Base-by-base conservation (phyloP, 1,284 basidiomycete genomes). In the Vanrija pseudolonga region DNA sequence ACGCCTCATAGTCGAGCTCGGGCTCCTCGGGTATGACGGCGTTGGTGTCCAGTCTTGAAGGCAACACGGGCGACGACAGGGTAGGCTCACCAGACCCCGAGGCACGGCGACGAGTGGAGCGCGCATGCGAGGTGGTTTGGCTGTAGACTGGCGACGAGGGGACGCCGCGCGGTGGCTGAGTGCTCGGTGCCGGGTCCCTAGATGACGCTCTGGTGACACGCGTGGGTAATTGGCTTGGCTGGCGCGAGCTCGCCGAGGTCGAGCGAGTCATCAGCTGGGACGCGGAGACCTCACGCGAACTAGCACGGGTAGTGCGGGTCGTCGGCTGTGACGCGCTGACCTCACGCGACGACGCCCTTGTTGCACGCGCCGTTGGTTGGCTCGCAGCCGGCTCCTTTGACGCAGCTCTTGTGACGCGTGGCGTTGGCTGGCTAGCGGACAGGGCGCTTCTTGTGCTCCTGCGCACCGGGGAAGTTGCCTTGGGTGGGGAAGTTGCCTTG, bases 121-220 rank as follows among this genome's bases (percentile, higher is more conserved):
- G n/a, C 8, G 26, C n/a, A 37, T 49, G 49, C 32, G 40, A 36
- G 6, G 47, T 24, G 14, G 47, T 32, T 24, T 22, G 39, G 19
- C 39, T 40, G 39, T 40, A n/a, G 3, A n/a, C 2, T n/a, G 39
- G 32, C 1, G 32, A 32, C 1, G 32, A 12, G 2, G 32, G 32
- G n/a, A n/a, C n/a, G n/a, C n/a, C n/a, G n/a, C n/a, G n/a, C n/a
- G n/a, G n/a, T n/a, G n/a, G n/a, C n/a, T n/a, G n/a, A n/a, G n/a
- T n/a, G n/a, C 14, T 32, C 32, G 32, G 5, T 32, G 12, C 12
- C 32, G 32, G 14, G 9, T 49, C 47, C 18, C 47, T 39, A 18
- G 55, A 56, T 17, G 50, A 40, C 14, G 46, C 38, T 8, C 54
- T 39, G 15, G 49, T 52, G 17, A 20, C 18, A n/a, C 57, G 53